Conservation (phyloP, 176 grass and related monocot genomes). For the Avena atlantica region DNA sequence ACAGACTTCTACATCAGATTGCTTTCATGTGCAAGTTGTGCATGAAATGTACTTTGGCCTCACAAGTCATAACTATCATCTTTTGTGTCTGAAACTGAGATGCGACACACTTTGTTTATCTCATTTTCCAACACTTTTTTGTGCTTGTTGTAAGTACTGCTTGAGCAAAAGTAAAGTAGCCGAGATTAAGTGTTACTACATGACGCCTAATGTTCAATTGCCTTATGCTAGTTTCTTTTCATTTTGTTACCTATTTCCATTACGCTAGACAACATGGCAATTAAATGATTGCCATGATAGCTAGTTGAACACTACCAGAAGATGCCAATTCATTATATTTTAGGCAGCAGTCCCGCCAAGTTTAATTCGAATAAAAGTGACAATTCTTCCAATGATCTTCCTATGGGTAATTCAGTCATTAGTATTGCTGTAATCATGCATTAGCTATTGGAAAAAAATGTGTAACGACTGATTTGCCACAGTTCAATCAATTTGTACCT, state of each 20-base stretch:
- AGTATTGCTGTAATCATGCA: conserved; percentile 1
- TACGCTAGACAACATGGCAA: conserved; percentile 4
- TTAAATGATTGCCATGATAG: not conserved
- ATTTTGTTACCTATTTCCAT: conserved; percentile 1
- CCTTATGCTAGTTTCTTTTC: conserved; percentile 10
- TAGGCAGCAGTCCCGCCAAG: not conserved
- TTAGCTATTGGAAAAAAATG: conserved; percentile 13
- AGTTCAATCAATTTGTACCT: conserved; percentile 19
- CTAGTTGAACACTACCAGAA: conserved; percentile 17
- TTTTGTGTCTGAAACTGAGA: conserved; percentile 25
- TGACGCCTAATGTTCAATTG: not conserved
- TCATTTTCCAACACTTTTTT: not conserved
- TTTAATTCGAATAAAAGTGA: conserved; percentile 17
- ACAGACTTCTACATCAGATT: not conserved
- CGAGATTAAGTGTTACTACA: not conserved
- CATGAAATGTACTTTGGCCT: conserved; percentile 7
- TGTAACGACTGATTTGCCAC: conserved; percentile 29
- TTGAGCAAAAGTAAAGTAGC: conserved; percentile 16
- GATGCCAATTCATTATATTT: conserved; percentile 21
- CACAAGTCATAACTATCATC: not conserved
- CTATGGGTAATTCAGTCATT: not conserved
- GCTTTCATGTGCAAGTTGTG: conserved; percentile 2
- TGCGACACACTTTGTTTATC: not conserved
- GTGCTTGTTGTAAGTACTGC: not conserved
- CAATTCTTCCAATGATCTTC: not conserved